Base-by-base conservation (phyloP, 2,329 filamentous ascomycete genomes). In the Fusarium nurragi region DNA sequence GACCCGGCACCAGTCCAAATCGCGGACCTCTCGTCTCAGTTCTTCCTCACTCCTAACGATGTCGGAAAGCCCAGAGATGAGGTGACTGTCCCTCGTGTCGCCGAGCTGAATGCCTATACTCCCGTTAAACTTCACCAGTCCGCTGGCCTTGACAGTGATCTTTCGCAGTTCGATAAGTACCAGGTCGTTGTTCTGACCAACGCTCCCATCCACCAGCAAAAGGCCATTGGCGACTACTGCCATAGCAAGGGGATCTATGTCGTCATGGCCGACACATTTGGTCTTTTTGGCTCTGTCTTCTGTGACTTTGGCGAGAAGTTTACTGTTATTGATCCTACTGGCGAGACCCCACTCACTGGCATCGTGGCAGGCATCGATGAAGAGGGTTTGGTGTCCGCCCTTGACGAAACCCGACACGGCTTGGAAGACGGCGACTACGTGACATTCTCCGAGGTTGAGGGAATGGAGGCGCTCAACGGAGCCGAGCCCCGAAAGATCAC, bases 281-380 rank as follows among this genome's bases (percentile, higher is more conserved):
- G 95, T 67, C 85, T 99, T 28, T 99, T 99, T 75, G 95, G 95
- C 47, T 92, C 90, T 67, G 91, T 99, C 69, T 99, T 99, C 81
- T 97, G 94, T 73, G 95, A 99, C 75, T 99, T 99, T 75, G 95
- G 95, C 69, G 88, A 94, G 74, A 92, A 95, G 73, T 99, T 99
- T 78, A 93, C 92, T 6, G 88, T 95, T 52, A 89, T 93, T 66
- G 95, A 99, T 74, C 82, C 93, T 5, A 98, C 91, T 14, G 95
- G 95, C 71, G 95, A 99, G 80, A 92, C 92, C 63, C 90, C 92
- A 6, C 82, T 92, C 28, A 93, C 83, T 74, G 95, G 95, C 22
- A 99, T 99, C 64, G 86, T 99, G 52, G 94, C 94, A 39, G 90
- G 86, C 52, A 95, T 99, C 70, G 88, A 96, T 71, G 91, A 95